These are phyloP conservation scores for Ichthyophthirius multifiliis DNA, from an alignment of 169 alveolate species.

Conservation along the genomic window DNA sequence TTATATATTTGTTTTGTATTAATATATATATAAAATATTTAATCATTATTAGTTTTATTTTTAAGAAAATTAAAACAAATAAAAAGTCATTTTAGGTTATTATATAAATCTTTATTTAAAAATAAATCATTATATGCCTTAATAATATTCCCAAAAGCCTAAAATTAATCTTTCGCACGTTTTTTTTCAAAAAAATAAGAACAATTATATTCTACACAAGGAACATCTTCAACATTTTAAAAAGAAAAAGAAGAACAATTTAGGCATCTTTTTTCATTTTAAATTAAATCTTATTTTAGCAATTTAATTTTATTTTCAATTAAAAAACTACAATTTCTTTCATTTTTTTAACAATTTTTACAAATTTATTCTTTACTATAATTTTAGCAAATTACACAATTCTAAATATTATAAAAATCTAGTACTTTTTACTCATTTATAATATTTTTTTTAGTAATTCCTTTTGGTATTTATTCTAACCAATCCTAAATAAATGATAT, in stretches of 20 bases:
- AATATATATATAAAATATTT: too few relatives aligned
- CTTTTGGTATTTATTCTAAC: conserved; percentile 15
- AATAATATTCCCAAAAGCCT: too few relatives aligned
- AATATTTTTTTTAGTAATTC: too few relatives aligned
- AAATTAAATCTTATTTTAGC: not conserved
- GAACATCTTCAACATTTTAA: not conserved
- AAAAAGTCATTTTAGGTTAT: too few relatives aligned
- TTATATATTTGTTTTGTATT: too few relatives aligned
- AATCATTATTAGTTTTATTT: too few relatives aligned
- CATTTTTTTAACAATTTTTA: not conserved
- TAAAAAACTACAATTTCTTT: not conserved
- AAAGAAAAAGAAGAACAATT: not conserved
- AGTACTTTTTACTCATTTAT: too few relatives aligned
- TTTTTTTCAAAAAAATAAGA: not conserved
- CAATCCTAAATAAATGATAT: conserved; percentile 14
- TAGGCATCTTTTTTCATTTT: not conserved
- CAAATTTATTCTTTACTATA: not conserved
- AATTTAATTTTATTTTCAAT: not conserved
- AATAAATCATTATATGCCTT: too few relatives aligned
- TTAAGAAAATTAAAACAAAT: too few relatives aligned
- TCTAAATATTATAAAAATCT: not conserved
- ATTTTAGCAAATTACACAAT: not conserved
- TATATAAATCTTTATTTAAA: too few relatives aligned
- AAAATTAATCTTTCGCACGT: not conserved
- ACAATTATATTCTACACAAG: conserved; percentile 10